Evolutionary conservation across 805 yeast genomes (phyloP), one percentile per base, ranked within the genome.

Genomic region (Saturnispora quitensis): DNA sequence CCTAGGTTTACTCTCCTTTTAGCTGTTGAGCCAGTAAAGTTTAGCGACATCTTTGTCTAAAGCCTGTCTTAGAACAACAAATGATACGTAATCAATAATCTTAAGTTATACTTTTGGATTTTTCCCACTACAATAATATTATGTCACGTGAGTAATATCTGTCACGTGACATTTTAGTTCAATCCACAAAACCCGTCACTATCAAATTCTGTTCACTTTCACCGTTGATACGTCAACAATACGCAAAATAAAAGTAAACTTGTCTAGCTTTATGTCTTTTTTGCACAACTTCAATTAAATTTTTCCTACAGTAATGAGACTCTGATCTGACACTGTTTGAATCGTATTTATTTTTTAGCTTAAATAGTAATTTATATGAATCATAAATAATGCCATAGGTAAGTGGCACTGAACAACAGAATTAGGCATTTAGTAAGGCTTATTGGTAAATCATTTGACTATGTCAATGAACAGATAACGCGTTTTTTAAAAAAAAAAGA

Each of bases 1-100:
- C 66, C 66, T 65, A 80, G 73, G 70, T 91, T 86, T 55, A 85
- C 78, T 40, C 60, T 62, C 48, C 71, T 53, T 45, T 61, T 61
- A 24, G 54, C 54, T 3, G 71, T 66, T 1, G 63, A 51, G 5
- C 72, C 72, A 3, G 64, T 67, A 48, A 68, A 68, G 50, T 68
- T 68, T 34, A 60, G 49, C 34, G 58, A 58, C 67, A 63, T 63
- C 15, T 38, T 38, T 38, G 25, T 18, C 24, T 1, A 8, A 8
- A 38, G 4, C 5, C 22, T 6, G 9, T 17, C 13, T 5, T 38
- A 10, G 9, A 1, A 24, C 17, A 38, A 38, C 18, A 5, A 20
- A n/a, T 20, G 13, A 18, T 38, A 38, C 4, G 13, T 17, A 38
- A 10, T 13, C 15, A 10, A 12, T 12, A 31, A 31, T 13, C 5